phyloP scores from a whole-genome alignment of 306 rosid genomes.

The Vigna trinervia region DNA sequence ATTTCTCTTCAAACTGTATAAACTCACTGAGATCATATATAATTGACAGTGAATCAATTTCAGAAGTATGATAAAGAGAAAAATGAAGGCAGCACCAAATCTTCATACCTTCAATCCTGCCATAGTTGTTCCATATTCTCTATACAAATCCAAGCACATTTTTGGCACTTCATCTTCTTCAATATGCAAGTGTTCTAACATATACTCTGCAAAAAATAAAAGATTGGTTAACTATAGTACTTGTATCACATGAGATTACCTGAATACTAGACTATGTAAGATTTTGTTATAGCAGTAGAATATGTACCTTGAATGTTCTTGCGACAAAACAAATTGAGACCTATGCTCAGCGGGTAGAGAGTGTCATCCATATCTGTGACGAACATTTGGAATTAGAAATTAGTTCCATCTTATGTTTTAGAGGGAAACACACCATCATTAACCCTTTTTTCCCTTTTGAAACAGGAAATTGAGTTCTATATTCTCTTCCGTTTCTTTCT shows the following conservation, averaged over 20 bases:
- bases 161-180: constrained; percentile 75
- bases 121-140: constrained; percentile 86
- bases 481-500: background rate
- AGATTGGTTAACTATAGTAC: constrained; percentile 14
- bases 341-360: constrained; percentile 79
- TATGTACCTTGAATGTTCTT: constrained; percentile 74
- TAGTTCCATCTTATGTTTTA: background rate
- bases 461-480: background rate
- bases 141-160: constrained; percentile 76
- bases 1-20: background rate
- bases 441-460: background rate
- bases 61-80: constrained; percentile 13
- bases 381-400: constrained; percentile 36
- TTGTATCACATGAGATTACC: constrained; percentile 28
- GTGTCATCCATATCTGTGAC: constrained; percentile 88
- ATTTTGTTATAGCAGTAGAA: background rate
- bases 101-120: constrained; percentile 79
- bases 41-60: constrained; percentile 17
- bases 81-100: background rate
- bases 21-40: constrained; percentile 21
- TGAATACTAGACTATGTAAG: background rate
- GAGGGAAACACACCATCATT: background rate
- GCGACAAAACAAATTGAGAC: constrained; percentile 78
- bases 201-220: constrained; percentile 59
- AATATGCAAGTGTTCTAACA: constrained; percentile 68